These are phyloP conservation scores for Nyssa sinensis DNA, from an alignment of 148 eudicot species.

Conservation along the genomic window DNA sequence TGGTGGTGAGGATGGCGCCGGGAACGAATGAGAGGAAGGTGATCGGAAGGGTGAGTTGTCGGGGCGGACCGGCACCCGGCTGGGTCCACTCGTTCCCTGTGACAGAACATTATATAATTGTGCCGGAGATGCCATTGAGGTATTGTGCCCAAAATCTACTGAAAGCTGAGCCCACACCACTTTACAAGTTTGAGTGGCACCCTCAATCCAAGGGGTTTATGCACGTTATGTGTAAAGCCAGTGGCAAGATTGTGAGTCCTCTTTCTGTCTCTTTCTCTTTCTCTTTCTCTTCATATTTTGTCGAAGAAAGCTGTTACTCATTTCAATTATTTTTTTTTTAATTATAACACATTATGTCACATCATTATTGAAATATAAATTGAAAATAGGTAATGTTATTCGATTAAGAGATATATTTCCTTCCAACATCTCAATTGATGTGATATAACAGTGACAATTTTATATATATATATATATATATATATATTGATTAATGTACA, in stretches of 20 bases:
- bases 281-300: not conserved
- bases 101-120: conserved; percentile 79
- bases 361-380: too few species aligned
- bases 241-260: conserved; percentile 73
- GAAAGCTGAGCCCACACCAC: conserved; percentile 84
- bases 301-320: too few species aligned
- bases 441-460: too few species aligned
- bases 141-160: conserved; percentile 76
- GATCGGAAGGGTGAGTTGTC: conserved; percentile 73
- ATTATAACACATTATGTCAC: too few species aligned
- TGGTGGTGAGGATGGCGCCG: conserved; percentile 76
- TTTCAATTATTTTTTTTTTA: too few species aligned
- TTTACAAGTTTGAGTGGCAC: conserved; percentile 91
- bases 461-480: too few species aligned
- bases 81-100: conserved; percentile 99
- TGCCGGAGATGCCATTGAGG: conserved; percentile 97
- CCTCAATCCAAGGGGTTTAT: conserved; percentile 80
- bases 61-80: conserved; percentile 84
- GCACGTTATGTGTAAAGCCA: conserved; percentile 87
- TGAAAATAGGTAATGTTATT: too few species aligned
- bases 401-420: too few species aligned
- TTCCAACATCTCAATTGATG: too few species aligned
- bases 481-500: too few species aligned
- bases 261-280: conserved; percentile 8
- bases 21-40: conserved; percentile 79